Base-by-base conservation (phyloP, 2,329 filamentous ascomycete genomes). In the Penicillium hesseltinei region DNA sequence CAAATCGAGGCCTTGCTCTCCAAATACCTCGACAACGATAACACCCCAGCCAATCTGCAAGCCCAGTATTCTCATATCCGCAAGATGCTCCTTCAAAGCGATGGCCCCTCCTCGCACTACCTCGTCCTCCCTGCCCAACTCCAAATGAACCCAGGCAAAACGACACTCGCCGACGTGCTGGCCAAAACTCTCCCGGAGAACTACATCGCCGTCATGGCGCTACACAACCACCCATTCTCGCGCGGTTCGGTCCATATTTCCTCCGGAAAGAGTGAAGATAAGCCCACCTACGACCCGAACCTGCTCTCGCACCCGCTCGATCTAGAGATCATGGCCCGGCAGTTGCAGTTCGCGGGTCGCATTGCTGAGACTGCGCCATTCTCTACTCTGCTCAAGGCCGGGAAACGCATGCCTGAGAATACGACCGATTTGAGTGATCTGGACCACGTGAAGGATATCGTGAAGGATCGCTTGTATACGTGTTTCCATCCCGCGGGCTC, bases 251-350 rank as follows among this genome's bases (percentile, higher is more conserved):
- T 69, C 1, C 71, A 73, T 44, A 69, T 75, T 35, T 31, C 35
- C 1, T 77, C 75, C 0, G 50, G 62, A 11, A 68, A 72, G 5
- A 68, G 67, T 0, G 62, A 66, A 1, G 71, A 73, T 15, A 63
- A 67, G 1, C 80, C 80, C 0, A 62, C 73, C 23, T 75, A 80
- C 56, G 72, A 82, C 60, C 78, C 80, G 0, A 75, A 75, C 54
- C 81, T 72, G 63, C 70, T 82, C 5, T 71, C 70, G 0, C 69
- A 77, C 38, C 63, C 72, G n/a, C 71, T 76, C 0, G 79, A 82
- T 57, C 69, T 71, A 19, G 68, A 79, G 54, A 73, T 82, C 4
- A 65, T 78, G 39, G 61, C 69, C n/a, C 57, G 64, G 1, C 69
- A 69, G n/a, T 54, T 66, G 44, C 62, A 66, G 31, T 69, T 63